These are phyloP conservation scores for Spironucleus salmonicida DNA, from an alignment of 208 protist genomes.

Conservation along the genomic window DNA sequence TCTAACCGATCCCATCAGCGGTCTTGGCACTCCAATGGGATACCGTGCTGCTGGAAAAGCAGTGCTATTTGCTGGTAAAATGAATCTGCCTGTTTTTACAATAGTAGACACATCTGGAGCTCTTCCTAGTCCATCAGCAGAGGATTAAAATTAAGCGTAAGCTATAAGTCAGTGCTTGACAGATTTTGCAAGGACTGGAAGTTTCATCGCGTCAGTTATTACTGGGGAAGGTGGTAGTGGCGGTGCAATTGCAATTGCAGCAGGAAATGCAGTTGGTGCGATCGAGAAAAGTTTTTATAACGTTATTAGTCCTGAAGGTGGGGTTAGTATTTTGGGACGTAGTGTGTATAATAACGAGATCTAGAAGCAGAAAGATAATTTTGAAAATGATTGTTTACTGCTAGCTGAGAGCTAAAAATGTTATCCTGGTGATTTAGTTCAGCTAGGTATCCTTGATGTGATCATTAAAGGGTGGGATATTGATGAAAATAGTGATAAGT, in stretches of 20 bases:
- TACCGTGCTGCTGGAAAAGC: not conserved
- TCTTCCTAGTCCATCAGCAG: slow-evolving; percentile 7
- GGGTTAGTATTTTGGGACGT: slow-evolving; percentile 39
- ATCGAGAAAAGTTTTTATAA: slow-evolving; percentile 37
- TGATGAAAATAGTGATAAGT: too few relatives aligned
- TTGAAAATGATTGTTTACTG: slow-evolving; percentile 29
- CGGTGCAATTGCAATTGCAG: slow-evolving; percentile 43
- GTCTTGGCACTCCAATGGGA: slow-evolving; percentile 16
- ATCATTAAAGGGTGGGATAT: too few relatives aligned
- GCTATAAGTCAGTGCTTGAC: slow-evolving; percentile 9
- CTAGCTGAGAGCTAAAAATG: slow-evolving; percentile 37
- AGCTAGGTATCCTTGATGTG: slow-evolving; percentile 43
- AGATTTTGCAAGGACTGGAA: not conserved
- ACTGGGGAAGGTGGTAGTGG: slow-evolving; percentile 47
- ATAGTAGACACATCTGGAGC: slow-evolving; percentile 24
- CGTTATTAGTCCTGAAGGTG: slow-evolving; percentile 48
- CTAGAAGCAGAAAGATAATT: slow-evolving; percentile 39
- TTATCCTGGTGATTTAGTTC: slow-evolving; percentile 36
- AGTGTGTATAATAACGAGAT: slow-evolving; percentile 38
- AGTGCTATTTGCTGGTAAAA: not conserved
- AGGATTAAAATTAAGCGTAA: slow-evolving; percentile 3
- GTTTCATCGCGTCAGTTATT: slow-evolving; percentile 38
- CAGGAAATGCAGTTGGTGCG: slow-evolving; percentile 45
- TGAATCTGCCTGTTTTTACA: not conserved
- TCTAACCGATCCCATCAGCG: not conserved